A percentile compares a stretch with the other conserved stretches of the same genome.
Conservation (phyloP, 257 asterid species). For the Lycium ferocissimum region DNA sequence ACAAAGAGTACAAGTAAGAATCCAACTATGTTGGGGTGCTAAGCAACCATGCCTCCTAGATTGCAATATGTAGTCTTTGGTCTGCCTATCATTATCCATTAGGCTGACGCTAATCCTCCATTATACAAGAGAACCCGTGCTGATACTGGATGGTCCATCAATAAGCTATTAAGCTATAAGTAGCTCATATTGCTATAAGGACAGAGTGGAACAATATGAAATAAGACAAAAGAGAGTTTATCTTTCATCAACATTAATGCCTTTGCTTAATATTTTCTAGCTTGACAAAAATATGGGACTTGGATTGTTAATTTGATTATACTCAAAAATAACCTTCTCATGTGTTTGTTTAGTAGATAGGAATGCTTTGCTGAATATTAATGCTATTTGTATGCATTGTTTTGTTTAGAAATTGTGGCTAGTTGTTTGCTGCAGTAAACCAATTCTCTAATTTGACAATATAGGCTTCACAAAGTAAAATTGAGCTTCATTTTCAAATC, state of each 20-base stretch:
- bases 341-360: not conserved
- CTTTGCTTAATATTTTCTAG: not conserved
- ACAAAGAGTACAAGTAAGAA: not conserved
- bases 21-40: not conserved
- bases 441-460: not conserved
- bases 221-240: not conserved
- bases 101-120: not conserved
- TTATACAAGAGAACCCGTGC: conserved; percentile 10
- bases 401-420: not conserved
- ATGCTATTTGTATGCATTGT: not conserved
- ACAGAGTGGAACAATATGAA: not conserved
- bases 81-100: not conserved
- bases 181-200: not conserved
- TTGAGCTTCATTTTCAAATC: conserved; percentile 5
- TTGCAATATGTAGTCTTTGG: conserved; percentile 10
- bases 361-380: conserved; percentile 12
- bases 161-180: not conserved
- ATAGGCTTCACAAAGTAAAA: not conserved
- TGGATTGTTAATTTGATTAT: not conserved
- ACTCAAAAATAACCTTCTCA: conserved; percentile 11
- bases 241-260: not conserved
- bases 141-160: not conserved
- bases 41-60: not conserved
- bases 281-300: not conserved
- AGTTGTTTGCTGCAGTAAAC: conserved; percentile 6